Conservation (phyloP, 345 rosid species). For the Populus deltoides region DNA sequence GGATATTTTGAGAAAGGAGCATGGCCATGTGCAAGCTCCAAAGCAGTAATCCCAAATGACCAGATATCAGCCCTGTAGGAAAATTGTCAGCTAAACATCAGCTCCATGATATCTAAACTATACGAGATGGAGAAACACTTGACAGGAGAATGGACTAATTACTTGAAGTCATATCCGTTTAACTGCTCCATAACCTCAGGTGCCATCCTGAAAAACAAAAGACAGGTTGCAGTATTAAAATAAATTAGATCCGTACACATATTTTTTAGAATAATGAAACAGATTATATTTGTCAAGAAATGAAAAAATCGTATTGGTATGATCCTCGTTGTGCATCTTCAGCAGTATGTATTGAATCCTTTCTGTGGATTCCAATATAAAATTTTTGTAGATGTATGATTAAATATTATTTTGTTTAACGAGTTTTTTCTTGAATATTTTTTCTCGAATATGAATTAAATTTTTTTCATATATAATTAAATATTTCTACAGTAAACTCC, state of each 20-base stretch:
- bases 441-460: background rate
- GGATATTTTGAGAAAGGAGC: conserved; percentile 99
- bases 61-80: conserved; percentile 90
- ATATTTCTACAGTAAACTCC: background rate
- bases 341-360: background rate
- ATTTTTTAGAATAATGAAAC: background rate
- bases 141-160: conserved; percentile 24
- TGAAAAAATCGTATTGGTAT: background rate
- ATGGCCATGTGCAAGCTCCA: conserved; percentile 99
- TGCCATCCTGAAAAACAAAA: conserved; percentile 77
- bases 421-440: background rate
- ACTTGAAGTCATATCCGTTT: conserved; percentile 98
- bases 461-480: background rate
- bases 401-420: background rate
- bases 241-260: no score
- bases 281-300: background rate
- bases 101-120: conserved; percentile 9
- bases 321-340: background rate
- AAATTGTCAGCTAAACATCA: conserved; percentile 29
- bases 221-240: background rate
- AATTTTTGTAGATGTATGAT: background rate
- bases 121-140: conserved; percentile 2
- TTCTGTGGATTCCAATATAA: background rate
- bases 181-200: conserved; percentile 99
- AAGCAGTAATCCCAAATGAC: conserved; percentile 98